Evolutionary conservation across 2,329 filamentous ascomycete genomes (phyloP).

Genomic region (Diaporthe eres): DNA sequence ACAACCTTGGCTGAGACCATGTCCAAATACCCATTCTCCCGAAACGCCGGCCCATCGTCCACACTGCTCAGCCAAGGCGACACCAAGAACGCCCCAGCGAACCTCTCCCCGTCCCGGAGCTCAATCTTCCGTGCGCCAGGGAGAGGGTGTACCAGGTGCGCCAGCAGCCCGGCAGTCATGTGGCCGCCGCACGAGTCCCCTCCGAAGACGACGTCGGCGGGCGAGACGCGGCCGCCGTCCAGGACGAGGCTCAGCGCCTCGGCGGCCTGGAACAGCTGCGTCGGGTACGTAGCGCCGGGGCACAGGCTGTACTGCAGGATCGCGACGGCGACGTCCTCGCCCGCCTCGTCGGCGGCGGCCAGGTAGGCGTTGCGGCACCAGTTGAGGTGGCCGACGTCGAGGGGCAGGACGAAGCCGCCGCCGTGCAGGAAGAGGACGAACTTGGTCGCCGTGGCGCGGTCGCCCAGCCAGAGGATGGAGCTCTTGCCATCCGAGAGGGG

Average conservation of each 20-base stretch:
- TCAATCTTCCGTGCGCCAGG: constrained; percentile 43
- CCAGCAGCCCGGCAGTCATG: constrained; percentile 50
- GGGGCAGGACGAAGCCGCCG: constrained; percentile 48
- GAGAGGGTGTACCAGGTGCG: constrained; percentile 52
- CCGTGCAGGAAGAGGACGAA: constrained; percentile 51
- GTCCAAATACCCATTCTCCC: constrained; percentile 16
- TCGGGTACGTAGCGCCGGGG: constrained; percentile 49
- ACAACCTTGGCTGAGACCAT: constrained; percentile 25
- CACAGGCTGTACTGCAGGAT: constrained; percentile 52
- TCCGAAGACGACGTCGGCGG: constrained; percentile 52
- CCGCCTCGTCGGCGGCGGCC: background rate
- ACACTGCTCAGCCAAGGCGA: constrained; percentile 22
- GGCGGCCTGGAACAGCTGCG: constrained; percentile 51
- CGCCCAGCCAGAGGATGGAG: constrained; percentile 49
- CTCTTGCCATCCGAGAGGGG: constrained; percentile 43
- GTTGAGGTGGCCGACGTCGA: constrained; percentile 45
- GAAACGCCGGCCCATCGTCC: background rate
- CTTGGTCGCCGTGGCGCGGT: constrained; percentile 47
- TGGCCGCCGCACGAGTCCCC: constrained; percentile 56
- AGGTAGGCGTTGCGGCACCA: constrained; percentile 49
- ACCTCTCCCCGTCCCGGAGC: constrained; percentile 44
- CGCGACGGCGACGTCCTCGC: constrained; percentile 14
- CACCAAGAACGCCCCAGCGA: constrained; percentile 52
- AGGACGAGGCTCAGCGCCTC: constrained; percentile 50
- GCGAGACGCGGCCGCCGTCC: constrained; percentile 46